Evolutionary conservation across 1,284 basidiomycete species (phyloP), one percentile per base, ranked within the genome.

Genomic region (Takashimella koratensis): DNA sequence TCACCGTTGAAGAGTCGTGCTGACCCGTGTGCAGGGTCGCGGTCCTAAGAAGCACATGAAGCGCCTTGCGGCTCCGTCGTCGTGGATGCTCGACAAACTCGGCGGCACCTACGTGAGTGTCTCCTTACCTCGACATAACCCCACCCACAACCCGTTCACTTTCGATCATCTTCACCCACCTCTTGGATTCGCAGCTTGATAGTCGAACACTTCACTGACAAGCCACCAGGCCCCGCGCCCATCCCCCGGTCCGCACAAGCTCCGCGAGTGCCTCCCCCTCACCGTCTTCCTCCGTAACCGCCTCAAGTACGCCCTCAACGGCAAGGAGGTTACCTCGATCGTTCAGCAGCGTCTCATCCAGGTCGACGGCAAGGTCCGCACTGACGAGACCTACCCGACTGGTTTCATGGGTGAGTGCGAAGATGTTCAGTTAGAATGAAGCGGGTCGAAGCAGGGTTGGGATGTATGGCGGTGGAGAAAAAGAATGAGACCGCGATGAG

Each of bases 11-110:
- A n/a, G n/a, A n/a, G n/a, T n/a, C n/a, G n/a, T n/a, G n/a, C n/a
- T n/a, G n/a, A n/a, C n/a, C n/a, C n/a, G n/a, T n/a, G n/a, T 16
- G n/a, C 67, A 92, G 90, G 90, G 84, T 76, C 87, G 94, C 79
- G 95, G 95, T 86, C 95, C 95, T 68, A 95, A 92, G 87, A 98
- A 98, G 82, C 95, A 98, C 79, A 84, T 98, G 82, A 97, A 97
- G 85, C 90, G 95, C 76, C 86, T 98, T 66, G 86, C 87, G 69
- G 96, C 96, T 68, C 96, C 96, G 65, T 95, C 91, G 57, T 90
- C 91, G 82, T 98, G 96, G 96, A 96, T 98, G 92, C 84, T 98
- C 68, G 93, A 98, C 84, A 98, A 98, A 82, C 81, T 98, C 74
- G 88, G 90, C 80, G 95, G 95, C 65, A 96, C 92, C 73, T 97